Percentiles rank a stretch among this genome's conserved stretches.
Conservation (phyloP, 2,329 filamentous ascomycete genomes). For the Penicillium palitans region DNA sequence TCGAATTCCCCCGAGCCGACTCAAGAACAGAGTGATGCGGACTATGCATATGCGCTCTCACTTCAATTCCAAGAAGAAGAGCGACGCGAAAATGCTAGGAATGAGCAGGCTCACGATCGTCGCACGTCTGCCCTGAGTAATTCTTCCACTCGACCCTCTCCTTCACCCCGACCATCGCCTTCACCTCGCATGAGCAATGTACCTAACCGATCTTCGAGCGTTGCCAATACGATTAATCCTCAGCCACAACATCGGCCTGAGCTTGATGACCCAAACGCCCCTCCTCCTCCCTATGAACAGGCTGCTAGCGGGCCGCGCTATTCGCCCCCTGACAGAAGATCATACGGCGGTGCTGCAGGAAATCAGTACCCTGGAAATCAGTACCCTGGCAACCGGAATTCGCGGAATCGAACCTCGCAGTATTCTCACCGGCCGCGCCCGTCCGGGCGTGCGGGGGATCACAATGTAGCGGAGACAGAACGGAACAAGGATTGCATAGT, state of each 20-base stretch:
- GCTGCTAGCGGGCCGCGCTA: constrained; percentile 59
- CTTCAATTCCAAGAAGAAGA: constrained; percentile 95
- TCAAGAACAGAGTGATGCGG: constrained; percentile 68
- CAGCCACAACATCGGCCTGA: constrained; percentile 24
- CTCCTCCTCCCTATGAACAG: constrained; percentile 67
- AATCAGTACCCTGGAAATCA: constrained; percentile 25
- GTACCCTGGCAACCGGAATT: constrained; percentile 23
- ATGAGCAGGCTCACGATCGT: constrained; percentile 41
- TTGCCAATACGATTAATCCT: constrained; percentile 19
- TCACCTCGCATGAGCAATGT: constrained; percentile 16
- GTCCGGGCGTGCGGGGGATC: constrained; percentile 3
- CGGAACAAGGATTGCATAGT: constrained; percentile 47
- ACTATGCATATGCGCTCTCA: constrained; percentile 84
- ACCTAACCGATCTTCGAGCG: constrained; percentile 24
- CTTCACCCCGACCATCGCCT: constrained; percentile 12
- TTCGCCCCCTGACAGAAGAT: constrained; percentile 49
- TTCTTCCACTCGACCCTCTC: constrained; percentile 15
- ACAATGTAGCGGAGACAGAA: constrained; percentile 22
- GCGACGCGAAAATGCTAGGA: constrained; percentile 56
- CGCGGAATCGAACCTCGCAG: constrained; percentile 9
- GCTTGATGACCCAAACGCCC: constrained; percentile 50
- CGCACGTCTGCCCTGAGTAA: constrained; percentile 24
- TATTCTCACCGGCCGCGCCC: constrained; percentile 1
- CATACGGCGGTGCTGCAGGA: constrained; percentile 30
- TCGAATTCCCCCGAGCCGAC: constrained; percentile 23